Evolutionary conservation across 176 grass and related monocot genomes (phyloP), one percentile per base, ranked within the genome.

Genomic region (Alopecurus myosuroides): DNA sequence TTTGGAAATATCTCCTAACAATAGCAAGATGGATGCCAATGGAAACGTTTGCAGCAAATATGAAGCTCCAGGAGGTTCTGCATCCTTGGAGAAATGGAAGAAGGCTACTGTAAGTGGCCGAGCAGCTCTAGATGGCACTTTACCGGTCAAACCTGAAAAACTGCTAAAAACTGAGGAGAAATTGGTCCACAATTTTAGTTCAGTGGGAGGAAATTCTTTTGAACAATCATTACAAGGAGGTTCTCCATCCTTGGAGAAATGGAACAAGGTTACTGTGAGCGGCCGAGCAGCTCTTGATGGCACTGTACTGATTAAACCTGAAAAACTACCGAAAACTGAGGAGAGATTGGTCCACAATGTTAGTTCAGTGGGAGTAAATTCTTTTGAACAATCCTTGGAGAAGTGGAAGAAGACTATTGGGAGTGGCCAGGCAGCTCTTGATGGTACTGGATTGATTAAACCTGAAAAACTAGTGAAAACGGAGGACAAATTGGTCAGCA

Each of bases 41-140:
- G 53, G 30, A 86, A 72, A 65, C 1, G 0, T 51, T 45, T 45
- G 22, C 65, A 46, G 25, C 53, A 83, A 86, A 37, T 66, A 73
- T 83, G 84, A 73, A 74, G 65, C 66, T 67, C 55, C 79, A 74
- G 88, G 35, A 66, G 55, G 55, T 86, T 83, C 30, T 26, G 31
- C 15, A 14, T 86, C 83, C 88, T 82, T 89, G 83, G 83, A 82
- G 52, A 86, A 86, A 68, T 83, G 65, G 84, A 74, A 39, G 44
- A 73, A 74, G 48, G 37, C 30, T 35, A 45, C 33, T 66, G n/a
- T 67, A 20, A 82, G 69, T 13, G 9, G 39, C 64, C 52, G 2
- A 45, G 26, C 74, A 73, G 44, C 80, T 83, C 35, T 73, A 65
- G 79, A 82, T 90, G 65, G 20, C 41, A 73, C 26, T 74, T 44